Evolutionary conservation across 495 filamentous ascomycete species (phyloP), one percentile per base, ranked within the genome.

Genomic region (Neurospora tetraspora): DNA sequence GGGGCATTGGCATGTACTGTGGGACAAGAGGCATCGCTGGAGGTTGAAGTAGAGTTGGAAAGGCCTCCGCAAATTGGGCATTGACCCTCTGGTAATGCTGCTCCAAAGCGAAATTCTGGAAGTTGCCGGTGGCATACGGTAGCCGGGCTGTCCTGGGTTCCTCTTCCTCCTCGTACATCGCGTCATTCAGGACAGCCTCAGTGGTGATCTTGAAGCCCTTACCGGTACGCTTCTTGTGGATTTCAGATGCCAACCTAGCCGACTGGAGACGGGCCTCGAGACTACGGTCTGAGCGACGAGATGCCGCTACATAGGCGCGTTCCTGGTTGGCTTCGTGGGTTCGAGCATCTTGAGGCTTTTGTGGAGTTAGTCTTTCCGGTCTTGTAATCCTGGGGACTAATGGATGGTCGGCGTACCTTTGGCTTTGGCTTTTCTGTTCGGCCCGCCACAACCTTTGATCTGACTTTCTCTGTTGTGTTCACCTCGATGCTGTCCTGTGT

Each of bases 161-260:
- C 43, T 98, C 95, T 78, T 97, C 92, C 80, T 98, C 95, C 79
- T 97, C 95, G 80, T 98, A 98, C 94, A 97, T 97, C 81, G 96
- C 94, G 80, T 97, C 95, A 77, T 92, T 93, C 73, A 92, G 81
- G 11, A 98, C 96, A 81, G 96, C 94, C 77, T 96, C 88, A 78
- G 94, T 91, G 69, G 91, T 94, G 76, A 98, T 92, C 72, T 90
- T 89, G 73, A 98, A 85, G 12, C 87, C 89, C 71, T 93, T 91
- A 31, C 95, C 96, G 9, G 96, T 98, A 27, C 96, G 88, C 77
- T 90, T 88, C 82, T 93, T 93, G 84, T 98, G 95, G 70, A 98
- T 92, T 74, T 93, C 89, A 9, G 94, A 97, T 16, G 95, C 95
- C 78, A 92, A 85, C 47, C 90, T 89, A 20, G 95, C 95, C 11